A percentile compares a stretch with the other conserved stretches of the same genome.
phyloP scores from a whole-genome alignment of 2,329 filamentous ascomycete species.

The Trichoderma atrobrunneum region DNA sequence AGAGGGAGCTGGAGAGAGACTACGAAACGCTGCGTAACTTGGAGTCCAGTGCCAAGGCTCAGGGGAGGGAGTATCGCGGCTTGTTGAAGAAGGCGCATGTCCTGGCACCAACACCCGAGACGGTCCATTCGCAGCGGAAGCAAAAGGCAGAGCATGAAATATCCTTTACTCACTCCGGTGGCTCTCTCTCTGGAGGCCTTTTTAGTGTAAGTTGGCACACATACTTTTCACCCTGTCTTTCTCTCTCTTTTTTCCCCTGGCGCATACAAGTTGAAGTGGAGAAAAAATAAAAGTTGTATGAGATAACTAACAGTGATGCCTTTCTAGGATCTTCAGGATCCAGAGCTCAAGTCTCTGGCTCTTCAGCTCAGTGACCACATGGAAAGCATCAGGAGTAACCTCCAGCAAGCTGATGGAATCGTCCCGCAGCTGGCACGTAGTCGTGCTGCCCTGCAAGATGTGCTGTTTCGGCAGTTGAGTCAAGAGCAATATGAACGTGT shows the following conservation, averaged over 20 bases:
- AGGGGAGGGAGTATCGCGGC: conserved; percentile 51
- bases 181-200: conserved; percentile 3
- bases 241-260: too few species aligned
- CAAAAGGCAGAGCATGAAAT: conserved; percentile 9
- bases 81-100: conserved; percentile 49
- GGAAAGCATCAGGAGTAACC: conserved; percentile 54
- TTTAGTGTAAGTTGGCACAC: conserved; percentile 22
- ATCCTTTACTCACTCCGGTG: conserved; percentile 6
- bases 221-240: neutral
- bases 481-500: conserved; percentile 47
- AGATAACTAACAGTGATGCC: neutral
- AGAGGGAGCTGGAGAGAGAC: conserved; percentile 54
- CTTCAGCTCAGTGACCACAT: conserved; percentile 53
- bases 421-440: conserved; percentile 47
- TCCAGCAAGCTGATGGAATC: conserved; percentile 53
- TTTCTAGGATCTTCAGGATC: conserved; percentile 33
- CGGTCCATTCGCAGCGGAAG: conserved; percentile 8
- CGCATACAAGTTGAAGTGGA: neutral
- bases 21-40: conserved; percentile 50
- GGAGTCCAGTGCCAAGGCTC: conserved; percentile 55
- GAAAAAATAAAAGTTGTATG: neutral
- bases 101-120: conserved; percentile 42
- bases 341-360: conserved; percentile 45
- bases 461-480: conserved; percentile 46
- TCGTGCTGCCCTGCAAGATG: conserved; percentile 48